Percentiles rank a stretch among this genome's conserved stretches.
These are phyloP conservation scores for Mycena metata DNA, from an alignment of 768 basidiomycete genomes.

Conservation along the genomic window DNA sequence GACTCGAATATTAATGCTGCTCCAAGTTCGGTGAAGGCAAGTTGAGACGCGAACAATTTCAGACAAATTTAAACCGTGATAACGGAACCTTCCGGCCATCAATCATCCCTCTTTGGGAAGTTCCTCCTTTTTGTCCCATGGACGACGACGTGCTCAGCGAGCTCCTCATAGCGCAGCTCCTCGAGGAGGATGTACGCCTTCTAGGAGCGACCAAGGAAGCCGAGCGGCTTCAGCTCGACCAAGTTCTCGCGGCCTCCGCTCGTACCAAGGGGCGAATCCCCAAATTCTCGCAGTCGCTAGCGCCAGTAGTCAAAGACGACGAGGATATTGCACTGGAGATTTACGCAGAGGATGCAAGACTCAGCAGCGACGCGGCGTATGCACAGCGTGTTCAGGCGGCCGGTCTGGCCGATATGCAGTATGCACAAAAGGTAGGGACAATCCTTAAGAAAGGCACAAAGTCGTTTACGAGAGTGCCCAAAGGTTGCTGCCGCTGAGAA, in stretches of 20 bases:
- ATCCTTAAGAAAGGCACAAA: too few relatives aligned
- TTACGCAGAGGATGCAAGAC: slow-evolving; percentile 44
- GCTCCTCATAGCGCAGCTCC: slow-evolving; percentile 50
- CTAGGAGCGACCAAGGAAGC: slow-evolving; percentile 46
- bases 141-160: slow-evolving; percentile 46
- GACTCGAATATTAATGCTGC: too few relatives aligned
- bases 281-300: slow-evolving; percentile 28
- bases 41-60: too few relatives aligned
- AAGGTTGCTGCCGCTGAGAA: slow-evolving; percentile 51
- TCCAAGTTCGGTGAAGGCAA: too few relatives aligned
- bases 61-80: too few relatives aligned
- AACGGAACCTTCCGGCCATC: too few relatives aligned
- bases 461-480: not conserved
- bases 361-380: slow-evolving; percentile 48
- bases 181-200: slow-evolving; percentile 48
- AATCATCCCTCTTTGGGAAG: too few relatives aligned
- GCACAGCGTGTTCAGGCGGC: slow-evolving; percentile 49
- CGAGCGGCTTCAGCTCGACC: slow-evolving; percentile 50
- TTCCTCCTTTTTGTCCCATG: too few relatives aligned
- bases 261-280: slow-evolving; percentile 43
- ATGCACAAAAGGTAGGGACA: slow-evolving; percentile 49
- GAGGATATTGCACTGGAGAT: slow-evolving; percentile 46
- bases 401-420: slow-evolving; percentile 46
- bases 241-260: slow-evolving; percentile 46
- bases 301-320: slow-evolving; percentile 36